Evolutionary conservation across 805 yeast species (phyloP).

Genomic region (Candida sphagnicola): DNA sequence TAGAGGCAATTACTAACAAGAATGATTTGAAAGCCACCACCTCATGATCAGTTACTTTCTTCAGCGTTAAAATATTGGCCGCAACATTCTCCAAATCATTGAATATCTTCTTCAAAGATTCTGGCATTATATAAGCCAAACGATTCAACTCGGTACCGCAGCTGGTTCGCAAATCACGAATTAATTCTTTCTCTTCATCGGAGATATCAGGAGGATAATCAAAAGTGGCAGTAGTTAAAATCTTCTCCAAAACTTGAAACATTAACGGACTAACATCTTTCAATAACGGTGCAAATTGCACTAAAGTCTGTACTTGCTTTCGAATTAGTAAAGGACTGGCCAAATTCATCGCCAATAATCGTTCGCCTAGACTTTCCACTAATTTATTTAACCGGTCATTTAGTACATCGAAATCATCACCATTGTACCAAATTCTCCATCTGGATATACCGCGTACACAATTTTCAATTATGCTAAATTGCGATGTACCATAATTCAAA

Average conservation of each 20-base stretch:
- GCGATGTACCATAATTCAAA: constrained; percentile 72
- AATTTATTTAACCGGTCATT: constrained; percentile 49
- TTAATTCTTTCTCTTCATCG: constrained; percentile 75
- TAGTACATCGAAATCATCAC: constrained; percentile 48
- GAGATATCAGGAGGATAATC: constrained; percentile 64
- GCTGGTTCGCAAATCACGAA: constrained; percentile 83
- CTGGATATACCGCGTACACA: constrained; percentile 89
- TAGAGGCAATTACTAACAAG: constrained; percentile 82
- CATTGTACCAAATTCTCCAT: constrained; percentile 90
- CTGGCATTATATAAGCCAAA: constrained; percentile 93
- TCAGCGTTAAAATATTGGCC: constrained; percentile 59
- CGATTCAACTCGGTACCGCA: constrained; percentile 95
- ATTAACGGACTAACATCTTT: constrained; percentile 72
- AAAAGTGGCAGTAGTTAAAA: constrained; percentile 76
- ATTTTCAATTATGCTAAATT: constrained; percentile 82
- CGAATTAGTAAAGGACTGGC: constrained; percentile 78
- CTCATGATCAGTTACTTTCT: constrained; percentile 83
- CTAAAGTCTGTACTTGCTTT: constrained; percentile 86
- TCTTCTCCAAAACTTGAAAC: constrained; percentile 81
- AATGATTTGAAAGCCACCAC: constrained; percentile 92
- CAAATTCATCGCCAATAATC: constrained; percentile 68
- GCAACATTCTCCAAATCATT: constrained; percentile 81
- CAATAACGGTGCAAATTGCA: constrained; percentile 87
- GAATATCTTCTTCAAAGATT: constrained; percentile 74
- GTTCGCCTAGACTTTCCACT: constrained; percentile 69